Base-by-base conservation (phyloP, 2,329 filamentous ascomycete species). In the Fusarium coicis region DNA sequence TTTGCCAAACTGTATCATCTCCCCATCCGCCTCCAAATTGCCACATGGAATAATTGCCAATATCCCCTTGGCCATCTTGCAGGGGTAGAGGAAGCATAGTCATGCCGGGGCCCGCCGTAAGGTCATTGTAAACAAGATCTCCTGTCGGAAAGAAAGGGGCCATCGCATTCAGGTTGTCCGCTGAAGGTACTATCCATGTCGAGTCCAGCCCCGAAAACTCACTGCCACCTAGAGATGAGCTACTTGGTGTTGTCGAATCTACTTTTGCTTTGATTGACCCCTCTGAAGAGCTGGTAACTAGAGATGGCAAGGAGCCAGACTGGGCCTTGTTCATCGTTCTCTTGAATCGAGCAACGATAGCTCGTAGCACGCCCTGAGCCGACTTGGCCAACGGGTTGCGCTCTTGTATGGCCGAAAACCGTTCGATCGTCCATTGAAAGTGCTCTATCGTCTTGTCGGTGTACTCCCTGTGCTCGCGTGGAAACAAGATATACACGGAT, bases 401-500 rank as follows among this genome's bases (percentile, higher is more conserved):
- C 34, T 83, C 82, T 19, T 85, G 83, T 83, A 91, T 90, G 43
- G 84, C 85, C 59, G 87, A 83, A 70, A 91, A 91, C 10, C 89
- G 84, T 72, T 90, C 85, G 68, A 89, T 86, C 2, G 87, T 87
- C 88, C 88, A 90, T 49, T 86, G 84, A 71, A 90, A 90, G 73
- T 91, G 88, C 74, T 88, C 87, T 14, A 87, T 78, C 1, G 86
- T 85, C 30, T 81, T 81, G 8, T 83, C 80, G 1, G 87, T 76
- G 32, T 87, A 79, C 32, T 87, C 86, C 5, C 80, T 76, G 62
- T 90, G 86, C 73, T 91, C 88, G 28, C 81, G 83, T 2, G 89
- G 89, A 68, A 90, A 90, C 14, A 91, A 77, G 39, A 91, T 90
- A 76, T 88, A 90, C 37, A 91, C 87, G 23, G 88, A 87, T 0